Evolutionary conservation across 2,329 filamentous ascomycete genomes (phyloP), one percentile per base, ranked within the genome.

Genomic region (Pezicula carpinea): DNA sequence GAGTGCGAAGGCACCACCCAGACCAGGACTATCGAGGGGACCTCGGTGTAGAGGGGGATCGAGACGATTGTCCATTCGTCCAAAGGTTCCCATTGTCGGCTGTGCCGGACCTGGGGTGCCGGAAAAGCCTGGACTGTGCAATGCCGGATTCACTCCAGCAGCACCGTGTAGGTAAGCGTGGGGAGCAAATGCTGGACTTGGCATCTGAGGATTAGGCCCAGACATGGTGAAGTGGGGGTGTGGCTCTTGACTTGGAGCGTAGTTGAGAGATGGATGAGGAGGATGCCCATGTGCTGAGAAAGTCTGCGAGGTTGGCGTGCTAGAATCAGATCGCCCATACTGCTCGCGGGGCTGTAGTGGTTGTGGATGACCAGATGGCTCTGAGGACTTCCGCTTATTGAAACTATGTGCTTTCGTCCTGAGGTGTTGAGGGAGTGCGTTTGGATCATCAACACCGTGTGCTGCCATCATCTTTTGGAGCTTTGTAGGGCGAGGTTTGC

Each of bases 401-500:
- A 64, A 60, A 8, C 50, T 53, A 42, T 64, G 61, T 8, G 59
- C 57, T 44, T 63, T 64, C n/a, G 56, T 59, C 13, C 59, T 52
- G 18, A 63, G 47, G 55, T 87, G 82, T 51, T 90, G 83, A 0
- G 93, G 93, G 4, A 99, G 75, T 56, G 96, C 88, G 45, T 97
- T 92, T 0, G 89, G 89, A 56, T 95, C 89, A 3, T 91, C 85
- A 11, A 97, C 89, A 2, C 90, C 91, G 51, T 93, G 82, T 59
- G 93, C 86, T 2, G 83, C 83, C 74, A 99, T 85, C 60, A 97
- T 80, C 71, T 96, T 97, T 66, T 97, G 92, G 55, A 96, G 80
- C 69, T 99, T 99, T 0, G 93, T 99, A 7, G 93, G 93, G 7
- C 93, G 83, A 34, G 93, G 93, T 67, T 99, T 99, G 49, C 93